These are phyloP conservation scores for Nakaseomyces delphensis DNA, from an alignment of 1,139 yeast genomes.

Conservation along the genomic window DNA sequence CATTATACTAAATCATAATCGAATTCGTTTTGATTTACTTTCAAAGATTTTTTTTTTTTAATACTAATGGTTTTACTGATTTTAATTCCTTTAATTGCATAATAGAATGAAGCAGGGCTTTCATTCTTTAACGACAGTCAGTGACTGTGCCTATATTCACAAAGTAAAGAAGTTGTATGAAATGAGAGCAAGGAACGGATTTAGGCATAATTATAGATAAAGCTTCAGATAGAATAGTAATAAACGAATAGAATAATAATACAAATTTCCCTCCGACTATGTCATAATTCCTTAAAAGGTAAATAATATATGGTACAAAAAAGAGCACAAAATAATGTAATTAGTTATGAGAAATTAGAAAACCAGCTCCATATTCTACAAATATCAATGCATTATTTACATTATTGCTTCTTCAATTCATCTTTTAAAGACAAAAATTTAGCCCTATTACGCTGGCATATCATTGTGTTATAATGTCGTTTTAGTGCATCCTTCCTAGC, in stretches of 20 bases:
- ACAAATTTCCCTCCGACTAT: neutral
- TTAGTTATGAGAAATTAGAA: neutral
- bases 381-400: neutral
- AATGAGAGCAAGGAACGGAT: too few species aligned
- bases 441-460: conserved; percentile 4
- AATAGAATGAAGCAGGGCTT: neutral
- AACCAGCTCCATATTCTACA: neutral
- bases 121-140: too few species aligned
- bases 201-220: too few species aligned
- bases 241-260: too few species aligned
- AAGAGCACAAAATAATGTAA: neutral
- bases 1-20: neutral
- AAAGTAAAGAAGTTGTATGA: too few species aligned
- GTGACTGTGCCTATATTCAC: too few species aligned
- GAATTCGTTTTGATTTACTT: neutral
- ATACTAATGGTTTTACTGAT: neutral
- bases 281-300: too few species aligned
- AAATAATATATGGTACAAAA: too few species aligned
- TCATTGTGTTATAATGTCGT: conserved; percentile 61
- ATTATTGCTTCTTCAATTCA: neutral
- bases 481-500: conserved; percentile 76
- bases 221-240: too few species aligned
- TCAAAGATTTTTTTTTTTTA: neutral
- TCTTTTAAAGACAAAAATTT: conserved; percentile 1
- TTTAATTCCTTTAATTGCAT: neutral